Evolutionary conservation across 2,329 filamentous ascomycete genomes (phyloP).

Genomic region (Dactylellina haptotyla): DNA sequence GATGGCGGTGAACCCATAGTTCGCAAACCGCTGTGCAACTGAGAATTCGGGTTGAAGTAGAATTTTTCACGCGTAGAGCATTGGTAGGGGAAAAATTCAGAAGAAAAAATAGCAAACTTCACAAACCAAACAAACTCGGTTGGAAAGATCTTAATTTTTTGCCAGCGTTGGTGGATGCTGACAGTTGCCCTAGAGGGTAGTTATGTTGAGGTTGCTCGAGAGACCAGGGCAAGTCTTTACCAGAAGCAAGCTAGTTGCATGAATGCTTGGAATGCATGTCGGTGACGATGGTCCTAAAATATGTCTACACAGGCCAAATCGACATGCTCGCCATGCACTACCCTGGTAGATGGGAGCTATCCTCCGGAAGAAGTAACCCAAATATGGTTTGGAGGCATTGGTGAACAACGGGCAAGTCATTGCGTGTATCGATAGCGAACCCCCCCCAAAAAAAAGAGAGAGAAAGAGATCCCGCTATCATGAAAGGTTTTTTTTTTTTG

Average conservation of each 20-base stretch:
- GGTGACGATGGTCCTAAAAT: slow-evolving; percentile 46
- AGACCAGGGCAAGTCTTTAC: slow-evolving; percentile 40
- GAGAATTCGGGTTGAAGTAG: not conserved
- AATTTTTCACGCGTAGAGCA: not conserved
- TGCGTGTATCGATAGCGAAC: slow-evolving; percentile 36
- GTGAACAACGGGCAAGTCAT: slow-evolving; percentile 12
- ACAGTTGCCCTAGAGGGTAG: slow-evolving; percentile 35
- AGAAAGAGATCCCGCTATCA: slow-evolving; percentile 1
- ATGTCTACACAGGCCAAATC: slow-evolving; percentile 34
- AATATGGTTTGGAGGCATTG: slow-evolving; percentile 37
- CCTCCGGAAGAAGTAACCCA: slow-evolving; percentile 49
- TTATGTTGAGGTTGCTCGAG: slow-evolving; percentile 30
- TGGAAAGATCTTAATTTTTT: not conserved
- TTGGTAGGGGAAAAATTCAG: not conserved
- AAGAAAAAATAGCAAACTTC: slow-evolving; percentile 2
- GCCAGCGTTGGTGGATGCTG: not conserved
- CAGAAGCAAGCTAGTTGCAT: slow-evolving; percentile 40
- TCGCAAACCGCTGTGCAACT: not conserved
- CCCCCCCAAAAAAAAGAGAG: slow-evolving; percentile 10
- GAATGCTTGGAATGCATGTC: slow-evolving; percentile 50
- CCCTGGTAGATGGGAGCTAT: slow-evolving; percentile 48
- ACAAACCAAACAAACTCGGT: not conserved
- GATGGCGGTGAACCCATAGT: not conserved
- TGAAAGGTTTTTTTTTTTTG: slow-evolving; percentile 18
- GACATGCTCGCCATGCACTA: slow-evolving; percentile 33